A percentile compares a stretch with the other conserved stretches of the same genome.
Conservation (phyloP, 2,329 filamentous ascomycete genomes). For the Pseudocercospora vitis region DNA sequence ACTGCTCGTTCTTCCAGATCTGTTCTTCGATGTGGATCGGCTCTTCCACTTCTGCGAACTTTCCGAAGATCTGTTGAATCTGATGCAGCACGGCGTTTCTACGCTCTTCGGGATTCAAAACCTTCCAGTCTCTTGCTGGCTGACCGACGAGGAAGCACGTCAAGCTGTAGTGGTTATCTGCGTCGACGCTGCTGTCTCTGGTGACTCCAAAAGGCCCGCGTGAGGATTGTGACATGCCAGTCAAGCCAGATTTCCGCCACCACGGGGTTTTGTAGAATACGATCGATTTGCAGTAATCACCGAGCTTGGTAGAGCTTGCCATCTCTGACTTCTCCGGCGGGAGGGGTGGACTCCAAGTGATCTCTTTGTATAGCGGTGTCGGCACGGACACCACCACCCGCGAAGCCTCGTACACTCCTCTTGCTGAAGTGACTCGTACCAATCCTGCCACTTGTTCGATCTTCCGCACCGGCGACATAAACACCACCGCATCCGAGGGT, state of each 20-base stretch:
- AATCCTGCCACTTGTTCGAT: constrained; percentile 21
- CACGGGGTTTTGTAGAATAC: constrained; percentile 48
- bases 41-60: constrained; percentile 32
- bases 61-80: constrained; percentile 36
- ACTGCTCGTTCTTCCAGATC: constrained; percentile 33
- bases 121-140: constrained; percentile 41
- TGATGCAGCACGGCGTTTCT: constrained; percentile 39
- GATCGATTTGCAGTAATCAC: constrained; percentile 56
- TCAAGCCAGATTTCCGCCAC: constrained; percentile 49
- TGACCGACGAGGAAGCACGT: constrained; percentile 47
- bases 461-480: constrained; percentile 27
- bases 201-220: constrained; percentile 49
- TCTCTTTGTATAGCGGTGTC: constrained; percentile 47
- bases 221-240: constrained; percentile 47
- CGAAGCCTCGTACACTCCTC: constrained; percentile 39
- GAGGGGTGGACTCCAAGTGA: constrained; percentile 52
- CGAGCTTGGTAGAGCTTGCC: constrained; percentile 31
- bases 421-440: constrained; percentile 33
- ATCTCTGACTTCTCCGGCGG: constrained; percentile 42
- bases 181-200: constrained; percentile 46
- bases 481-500: constrained; percentile 23
- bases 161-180: constrained; percentile 34
- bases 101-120: constrained; percentile 33
- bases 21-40: constrained; percentile 35
- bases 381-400: constrained; percentile 54